phyloP scores from a whole-genome alignment of 805 yeast genomes.

The Candida broadrunensis region DNA sequence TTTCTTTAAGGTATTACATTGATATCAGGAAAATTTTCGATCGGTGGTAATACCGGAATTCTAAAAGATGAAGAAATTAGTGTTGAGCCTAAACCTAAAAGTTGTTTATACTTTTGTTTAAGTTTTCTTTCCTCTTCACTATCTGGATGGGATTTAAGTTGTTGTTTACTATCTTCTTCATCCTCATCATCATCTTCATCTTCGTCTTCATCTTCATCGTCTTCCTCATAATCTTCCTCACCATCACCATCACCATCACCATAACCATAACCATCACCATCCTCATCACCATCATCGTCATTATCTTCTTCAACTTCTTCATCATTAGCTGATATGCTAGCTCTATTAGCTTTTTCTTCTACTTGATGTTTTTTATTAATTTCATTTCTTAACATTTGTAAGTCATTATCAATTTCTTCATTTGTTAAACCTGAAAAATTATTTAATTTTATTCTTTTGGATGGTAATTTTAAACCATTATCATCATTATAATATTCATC shows the following conservation, averaged over 20 bases:
- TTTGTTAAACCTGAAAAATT: conserved; percentile 18
- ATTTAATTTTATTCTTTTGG: conserved; percentile 9
- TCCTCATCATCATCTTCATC: conserved; percentile 5
- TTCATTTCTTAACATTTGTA: conserved; percentile 13
- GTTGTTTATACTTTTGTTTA: conserved; percentile 8
- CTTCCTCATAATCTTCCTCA: conserved; percentile 8
- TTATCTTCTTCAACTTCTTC: conserved; percentile 6
- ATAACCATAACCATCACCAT: conserved; percentile 2
- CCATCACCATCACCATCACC: conserved; percentile 6
- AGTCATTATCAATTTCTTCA: conserved; percentile 24
- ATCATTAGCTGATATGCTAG: conserved; percentile 3
- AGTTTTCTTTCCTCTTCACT: conserved; percentile 8
- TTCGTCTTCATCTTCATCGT: conserved; percentile 8
- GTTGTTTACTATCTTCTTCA: conserved; percentile 4
- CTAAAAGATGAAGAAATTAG: not conserved
- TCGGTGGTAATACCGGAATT: conserved; percentile 17
- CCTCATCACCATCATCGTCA: conserved; percentile 6
- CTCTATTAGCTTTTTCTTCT: conserved; percentile 5
- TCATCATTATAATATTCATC: not conserved
- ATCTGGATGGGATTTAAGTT: conserved; percentile 6
- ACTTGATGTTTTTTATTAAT: conserved; percentile 5
- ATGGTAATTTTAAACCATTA: not conserved
- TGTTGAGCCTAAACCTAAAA: conserved; percentile 4
- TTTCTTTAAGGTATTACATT: too few relatives aligned
- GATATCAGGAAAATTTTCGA: conserved; percentile 21